phyloP scores from a whole-genome alignment of 371 early-diverging fungal species.

The Phascolomyces articulosus region DNA sequence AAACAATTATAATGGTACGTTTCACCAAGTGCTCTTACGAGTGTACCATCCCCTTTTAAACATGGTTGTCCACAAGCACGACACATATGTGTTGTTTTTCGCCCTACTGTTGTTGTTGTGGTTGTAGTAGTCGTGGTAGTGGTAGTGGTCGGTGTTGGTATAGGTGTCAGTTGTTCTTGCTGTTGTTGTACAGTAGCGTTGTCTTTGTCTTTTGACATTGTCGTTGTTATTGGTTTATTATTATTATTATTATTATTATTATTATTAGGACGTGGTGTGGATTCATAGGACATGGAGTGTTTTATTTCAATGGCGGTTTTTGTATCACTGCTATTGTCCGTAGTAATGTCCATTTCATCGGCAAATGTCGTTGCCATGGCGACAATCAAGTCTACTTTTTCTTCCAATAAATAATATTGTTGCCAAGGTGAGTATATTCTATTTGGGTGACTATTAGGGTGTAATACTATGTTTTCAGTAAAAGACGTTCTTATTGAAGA shows the following conservation, averaged over 20 bases:
- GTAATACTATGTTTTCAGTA: too few relatives aligned
- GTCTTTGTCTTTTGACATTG: too few relatives aligned
- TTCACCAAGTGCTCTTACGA: slow-evolving; percentile 12
- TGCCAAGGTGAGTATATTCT: too few relatives aligned
- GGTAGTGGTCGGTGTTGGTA: too few relatives aligned
- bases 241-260: too few relatives aligned
- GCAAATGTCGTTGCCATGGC: not conserved
- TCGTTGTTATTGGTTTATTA: too few relatives aligned
- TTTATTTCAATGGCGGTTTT: not conserved
- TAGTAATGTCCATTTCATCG: not conserved
- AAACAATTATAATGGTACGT: slow-evolving; percentile 19
- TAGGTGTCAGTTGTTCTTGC: not conserved
- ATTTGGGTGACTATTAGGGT: too few relatives aligned
- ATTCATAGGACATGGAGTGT: not conserved
- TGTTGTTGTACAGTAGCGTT: slow-evolving; percentile 4
- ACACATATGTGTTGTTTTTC: not conserved
- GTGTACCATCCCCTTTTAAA: slow-evolving; percentile 1
- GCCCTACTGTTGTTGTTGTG: not conserved
- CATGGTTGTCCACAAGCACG: slow-evolving; percentile 12
- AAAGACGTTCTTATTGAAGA: too few relatives aligned
- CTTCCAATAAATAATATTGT: too few relatives aligned
- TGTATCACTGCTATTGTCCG: not conserved
- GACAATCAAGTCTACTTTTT: not conserved
- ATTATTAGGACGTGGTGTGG: too few relatives aligned
- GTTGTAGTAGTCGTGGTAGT: not conserved